Percentiles rank a stretch among this genome's conserved stretches.
Evolutionary conservation across 2,329 filamentous ascomycete genomes (phyloP).

Genomic region (Ophiostoma perfectum): DNA sequence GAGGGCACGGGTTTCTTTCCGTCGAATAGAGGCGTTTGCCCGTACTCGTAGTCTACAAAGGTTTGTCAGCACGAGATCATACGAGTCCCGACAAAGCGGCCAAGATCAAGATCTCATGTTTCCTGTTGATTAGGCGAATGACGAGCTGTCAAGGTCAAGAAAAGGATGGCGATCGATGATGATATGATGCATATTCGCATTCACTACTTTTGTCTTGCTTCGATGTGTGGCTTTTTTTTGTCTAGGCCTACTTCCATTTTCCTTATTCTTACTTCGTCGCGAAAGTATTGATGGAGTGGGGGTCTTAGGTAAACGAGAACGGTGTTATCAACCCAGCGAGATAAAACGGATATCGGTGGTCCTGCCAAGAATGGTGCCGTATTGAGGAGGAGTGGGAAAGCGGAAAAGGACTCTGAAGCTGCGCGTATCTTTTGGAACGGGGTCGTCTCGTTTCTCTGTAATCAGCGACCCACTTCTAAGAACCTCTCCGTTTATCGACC

Average conservation of each 20-base stretch:
- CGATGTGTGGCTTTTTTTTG: too few relatives aligned
- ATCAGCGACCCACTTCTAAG: background rate
- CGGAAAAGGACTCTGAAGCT: background rate
- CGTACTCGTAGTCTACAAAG: background rate
- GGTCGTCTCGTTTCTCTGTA: background rate
- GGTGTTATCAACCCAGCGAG: background rate
- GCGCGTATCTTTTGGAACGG: constrained; percentile 16
- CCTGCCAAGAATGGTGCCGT: background rate
- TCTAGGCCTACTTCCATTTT: background rate
- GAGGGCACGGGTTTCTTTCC: background rate
- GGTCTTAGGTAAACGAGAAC: background rate
- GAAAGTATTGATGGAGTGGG: background rate
- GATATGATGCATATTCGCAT: too few relatives aligned
- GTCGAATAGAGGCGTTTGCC: background rate
- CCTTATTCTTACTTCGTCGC: background rate
- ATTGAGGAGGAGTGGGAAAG: background rate
- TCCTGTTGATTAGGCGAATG: background rate
- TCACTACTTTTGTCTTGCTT: too few relatives aligned
- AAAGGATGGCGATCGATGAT: too few relatives aligned
- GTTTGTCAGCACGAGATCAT: background rate
- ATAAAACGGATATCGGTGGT: background rate
- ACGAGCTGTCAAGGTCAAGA: background rate
- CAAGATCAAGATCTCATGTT: background rate
- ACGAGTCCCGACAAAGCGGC: constrained; percentile 1
- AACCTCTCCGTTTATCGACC: background rate